Conservation (phyloP, 306 rosid genomes). For the Hippophae gyantsensis region DNA sequence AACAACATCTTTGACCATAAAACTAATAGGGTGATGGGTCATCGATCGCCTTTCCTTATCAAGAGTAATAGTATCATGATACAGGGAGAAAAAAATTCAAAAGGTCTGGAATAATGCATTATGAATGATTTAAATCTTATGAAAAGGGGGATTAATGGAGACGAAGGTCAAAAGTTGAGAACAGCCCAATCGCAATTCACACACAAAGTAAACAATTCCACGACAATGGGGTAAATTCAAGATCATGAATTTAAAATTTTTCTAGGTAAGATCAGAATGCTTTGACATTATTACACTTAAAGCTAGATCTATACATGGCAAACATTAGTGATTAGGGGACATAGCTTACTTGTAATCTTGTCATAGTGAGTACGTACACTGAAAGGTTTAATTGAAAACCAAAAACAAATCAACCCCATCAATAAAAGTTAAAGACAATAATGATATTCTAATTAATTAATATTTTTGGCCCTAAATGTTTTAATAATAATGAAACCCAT, state of each 20-base stretch:
- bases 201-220: background rate
- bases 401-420: background rate
- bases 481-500: background rate
- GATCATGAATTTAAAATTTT: background rate
- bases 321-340: constrained; percentile 1
- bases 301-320: constrained; percentile 2
- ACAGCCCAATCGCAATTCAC: too few species aligned
- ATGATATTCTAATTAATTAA: background rate
- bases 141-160: too few species aligned
- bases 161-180: too few species aligned
- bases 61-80: too few species aligned
- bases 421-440: background rate
- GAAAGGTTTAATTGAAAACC: background rate
- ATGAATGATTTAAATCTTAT: too few species aligned
- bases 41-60: too few species aligned
- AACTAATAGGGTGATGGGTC: too few species aligned
- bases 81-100: too few species aligned
- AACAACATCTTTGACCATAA: too few species aligned
- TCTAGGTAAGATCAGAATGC: constrained; percentile 2
- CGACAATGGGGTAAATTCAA: constrained; percentile 1
- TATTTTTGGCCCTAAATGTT: constrained; percentile 1
- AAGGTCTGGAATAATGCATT: too few species aligned
- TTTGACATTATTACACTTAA: background rate
- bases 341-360: background rate
- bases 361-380: background rate